phyloP scores from a whole-genome alignment of 1,139 yeast species.

The Kodamaea arcana region DNA sequence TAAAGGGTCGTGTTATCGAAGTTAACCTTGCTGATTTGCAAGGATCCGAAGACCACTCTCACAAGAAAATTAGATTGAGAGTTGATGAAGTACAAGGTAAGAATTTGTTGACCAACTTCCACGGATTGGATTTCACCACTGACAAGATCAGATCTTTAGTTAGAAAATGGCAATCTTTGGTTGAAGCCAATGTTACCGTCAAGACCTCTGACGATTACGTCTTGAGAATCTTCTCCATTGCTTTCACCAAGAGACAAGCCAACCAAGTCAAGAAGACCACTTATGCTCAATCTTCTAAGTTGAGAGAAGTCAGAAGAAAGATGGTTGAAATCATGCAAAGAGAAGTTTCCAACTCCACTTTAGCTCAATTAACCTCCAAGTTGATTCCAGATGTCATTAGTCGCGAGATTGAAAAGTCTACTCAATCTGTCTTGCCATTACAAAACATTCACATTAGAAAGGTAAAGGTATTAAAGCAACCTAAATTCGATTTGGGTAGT shows the following conservation, averaged over 20 bases:
- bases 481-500: conserved; percentile 51
- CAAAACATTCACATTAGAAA: conserved; percentile 52
- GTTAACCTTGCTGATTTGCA: conserved; percentile 49
- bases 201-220: conserved; percentile 50
- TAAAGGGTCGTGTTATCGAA: conserved; percentile 51
- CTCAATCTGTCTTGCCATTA: conserved; percentile 49
- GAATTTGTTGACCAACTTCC: conserved; percentile 53
- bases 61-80: conserved; percentile 51
- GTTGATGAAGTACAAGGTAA: conserved; percentile 53
- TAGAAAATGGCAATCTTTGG: conserved; percentile 53
- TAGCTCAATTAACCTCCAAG: conserved; percentile 49
- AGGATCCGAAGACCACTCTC: conserved; percentile 51
- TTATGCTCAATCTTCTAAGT: conserved; percentile 49
- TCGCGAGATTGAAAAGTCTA: conserved; percentile 51
- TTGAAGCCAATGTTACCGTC: conserved; percentile 50
- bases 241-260: conserved; percentile 52
- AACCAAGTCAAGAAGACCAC: conserved; percentile 51
- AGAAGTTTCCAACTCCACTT: conserved; percentile 48
- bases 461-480: conserved; percentile 50
- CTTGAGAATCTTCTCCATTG: conserved; percentile 49
- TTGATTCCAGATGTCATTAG: conserved; percentile 52
- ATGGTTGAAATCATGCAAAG: conserved; percentile 51
- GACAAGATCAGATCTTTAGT: conserved; percentile 51
- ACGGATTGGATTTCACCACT: conserved; percentile 48
- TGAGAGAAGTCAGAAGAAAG: conserved; percentile 50